Evolutionary conservation across 495 filamentous ascomycete species (phyloP).

Genomic region (Apodospora peruviana): DNA sequence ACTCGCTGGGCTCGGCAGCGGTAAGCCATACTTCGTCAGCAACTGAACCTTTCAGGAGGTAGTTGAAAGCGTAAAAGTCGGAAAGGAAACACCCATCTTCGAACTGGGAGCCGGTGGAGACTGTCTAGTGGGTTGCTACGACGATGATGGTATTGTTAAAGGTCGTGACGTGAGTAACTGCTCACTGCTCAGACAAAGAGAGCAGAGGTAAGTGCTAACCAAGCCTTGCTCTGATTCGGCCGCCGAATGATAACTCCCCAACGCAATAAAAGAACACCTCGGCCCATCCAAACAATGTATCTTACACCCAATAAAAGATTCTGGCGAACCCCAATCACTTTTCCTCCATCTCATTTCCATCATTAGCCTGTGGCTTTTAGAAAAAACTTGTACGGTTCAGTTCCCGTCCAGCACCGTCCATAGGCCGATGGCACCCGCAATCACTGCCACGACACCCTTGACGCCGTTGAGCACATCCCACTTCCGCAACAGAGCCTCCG

Average conservation of each 20-base stretch:
- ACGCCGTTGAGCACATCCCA: constrained; percentile 7
- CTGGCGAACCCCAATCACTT: too few species aligned
- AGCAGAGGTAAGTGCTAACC: too few species aligned
- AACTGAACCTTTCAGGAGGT: constrained; percentile 2
- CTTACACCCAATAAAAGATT: too few species aligned
- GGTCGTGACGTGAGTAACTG: too few species aligned
- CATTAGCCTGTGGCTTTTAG: too few species aligned
- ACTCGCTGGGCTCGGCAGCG: background rate
- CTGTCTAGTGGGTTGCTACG: background rate
- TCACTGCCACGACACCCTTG: constrained; percentile 1
- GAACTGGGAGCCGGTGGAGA: background rate
- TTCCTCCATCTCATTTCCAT: too few species aligned
- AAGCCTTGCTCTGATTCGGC: too few species aligned
- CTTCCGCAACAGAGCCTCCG: constrained; percentile 7
- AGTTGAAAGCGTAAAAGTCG: constrained; percentile 7
- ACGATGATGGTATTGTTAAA: constrained; percentile 1
- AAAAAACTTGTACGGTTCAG: too few species aligned
- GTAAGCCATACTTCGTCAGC: constrained; percentile 1
- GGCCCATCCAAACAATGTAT: too few species aligned
- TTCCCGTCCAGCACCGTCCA: constrained; percentile 3
- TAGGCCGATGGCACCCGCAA: constrained; percentile 5
- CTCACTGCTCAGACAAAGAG: too few species aligned
- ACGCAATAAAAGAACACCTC: too few species aligned
- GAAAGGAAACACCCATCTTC: constrained; percentile 5
- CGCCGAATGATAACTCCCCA: too few species aligned